Evolutionary conservation across 2,329 filamentous ascomycete species (phyloP), one percentile per base, ranked within the genome.

Genomic region (Colletotrichum siamense): DNA sequence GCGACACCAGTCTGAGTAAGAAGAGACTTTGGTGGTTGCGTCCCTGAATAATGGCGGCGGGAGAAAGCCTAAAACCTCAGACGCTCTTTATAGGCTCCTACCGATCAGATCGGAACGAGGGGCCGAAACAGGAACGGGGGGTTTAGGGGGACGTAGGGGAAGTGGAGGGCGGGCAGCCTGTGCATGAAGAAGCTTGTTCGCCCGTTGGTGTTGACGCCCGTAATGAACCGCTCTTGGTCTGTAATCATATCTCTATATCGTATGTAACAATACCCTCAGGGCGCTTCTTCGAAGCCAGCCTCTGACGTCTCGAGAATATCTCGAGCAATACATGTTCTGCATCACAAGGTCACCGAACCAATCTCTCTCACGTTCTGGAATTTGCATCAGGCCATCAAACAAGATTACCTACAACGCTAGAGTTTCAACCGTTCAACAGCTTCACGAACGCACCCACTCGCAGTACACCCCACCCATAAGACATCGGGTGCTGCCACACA

Each of bases 31-130:
- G 32, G 13, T 26, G 44, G 28, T 22, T 44, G 49, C 44, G 24
- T n/a, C n/a, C 39, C 34, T 65, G 70, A 76, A 62, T 76, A 69
- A 69, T 65, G 30, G 9, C 22, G 39, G 34, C 26, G 36, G 39
- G 18, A 69, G 34, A 63, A 44, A 28, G 36, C 32, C 24, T 63
- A 49, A 66, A 63, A 18, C 59, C 34, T 64, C 22, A 61, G 70
- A 73, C 73, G 55, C 28, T 28, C 64, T 22, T 15, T 24, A 15
- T 73, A 73, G 55, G 73, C 70, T 76, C 34, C 59, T 24, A 49
- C 73, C 70, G 73, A 76, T 65, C 49, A 64, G 74, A 74, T 73
- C 65, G 65, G 44, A 64, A 71, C 10, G 22, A 28, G 30, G 34
- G 8, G 36, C 74, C 64, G 74, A 74, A 73, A 76, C 74, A 69